Evolutionary conservation across 2,329 filamentous ascomycete species (phyloP).

Genomic region (Geosmithia putterillii): DNA sequence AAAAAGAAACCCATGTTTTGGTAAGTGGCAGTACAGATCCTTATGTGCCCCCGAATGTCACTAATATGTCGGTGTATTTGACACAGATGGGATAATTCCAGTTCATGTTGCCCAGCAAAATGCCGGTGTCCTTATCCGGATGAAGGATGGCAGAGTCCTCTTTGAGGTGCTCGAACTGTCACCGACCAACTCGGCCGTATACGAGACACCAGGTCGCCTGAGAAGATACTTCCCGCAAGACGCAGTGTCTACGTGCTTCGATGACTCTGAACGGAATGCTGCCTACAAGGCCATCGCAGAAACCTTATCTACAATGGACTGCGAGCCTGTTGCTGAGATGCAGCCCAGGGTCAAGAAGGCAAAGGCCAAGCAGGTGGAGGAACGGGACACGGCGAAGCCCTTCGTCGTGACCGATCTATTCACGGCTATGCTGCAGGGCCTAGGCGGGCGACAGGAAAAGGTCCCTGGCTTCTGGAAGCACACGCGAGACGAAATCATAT

Average conservation of each 20-base stretch:
- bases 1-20: neutral
- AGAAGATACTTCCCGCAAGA: slow-evolving; percentile 13
- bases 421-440: slow-evolving; percentile 20
- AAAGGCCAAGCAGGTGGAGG: slow-evolving; percentile 18
- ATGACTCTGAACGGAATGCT: slow-evolving; percentile 3
- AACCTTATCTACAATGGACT: slow-evolving; percentile 14
- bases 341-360: slow-evolving; percentile 21
- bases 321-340: slow-evolving; percentile 8
- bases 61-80: neutral
- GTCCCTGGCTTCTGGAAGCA: slow-evolving; percentile 30
- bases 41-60: no score
- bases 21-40: no score
- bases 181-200: slow-evolving; percentile 11
- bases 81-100: neutral
- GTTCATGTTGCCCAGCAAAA: slow-evolving; percentile 19
- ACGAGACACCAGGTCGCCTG: slow-evolving; percentile 15
- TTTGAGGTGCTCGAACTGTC: slow-evolving; percentile 22
- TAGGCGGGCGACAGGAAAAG: slow-evolving; percentile 15
- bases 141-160: slow-evolving; percentile 4
- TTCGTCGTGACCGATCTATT: slow-evolving; percentile 36
- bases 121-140: slow-evolving; percentile 17
- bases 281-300: slow-evolving; percentile 8
- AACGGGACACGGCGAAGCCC: slow-evolving; percentile 34
- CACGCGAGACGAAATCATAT: slow-evolving; percentile 41
- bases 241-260: slow-evolving; percentile 8